Percentiles rank a stretch among this genome's conserved stretches.
phyloP scores from a whole-genome alignment of 139 green algal genomes.

The Volvox reticuliferus region DNA sequence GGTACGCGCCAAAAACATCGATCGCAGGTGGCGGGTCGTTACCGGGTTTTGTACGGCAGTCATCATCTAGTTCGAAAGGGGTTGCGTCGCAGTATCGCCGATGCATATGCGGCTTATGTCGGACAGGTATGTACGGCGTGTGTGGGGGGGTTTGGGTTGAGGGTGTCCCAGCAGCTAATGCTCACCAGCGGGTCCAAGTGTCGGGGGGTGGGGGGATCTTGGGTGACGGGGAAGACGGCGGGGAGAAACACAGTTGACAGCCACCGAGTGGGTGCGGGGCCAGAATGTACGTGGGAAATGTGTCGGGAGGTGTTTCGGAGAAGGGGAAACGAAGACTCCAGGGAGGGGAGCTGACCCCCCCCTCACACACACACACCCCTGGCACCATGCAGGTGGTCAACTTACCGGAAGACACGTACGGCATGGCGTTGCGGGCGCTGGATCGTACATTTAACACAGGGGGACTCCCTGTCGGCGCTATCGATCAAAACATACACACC shows the following conservation, averaged over 20 bases:
- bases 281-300: background rate
- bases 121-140: slow-evolving; percentile 20
- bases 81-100: slow-evolving; percentile 45
- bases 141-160: too few relatives aligned
- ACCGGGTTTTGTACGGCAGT: slow-evolving; percentile 5
- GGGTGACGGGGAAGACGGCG: background rate
- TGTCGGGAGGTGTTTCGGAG: background rate
- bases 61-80: slow-evolving; percentile 38
- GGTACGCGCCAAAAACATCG: too few relatives aligned
- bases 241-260: background rate
- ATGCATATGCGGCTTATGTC: slow-evolving; percentile 52
- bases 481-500: slow-evolving; percentile 13
- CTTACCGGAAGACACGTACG: slow-evolving; percentile 44
- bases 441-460: slow-evolving; percentile 21
- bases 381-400: background rate
- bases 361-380: too few relatives aligned
- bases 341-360: too few relatives aligned
- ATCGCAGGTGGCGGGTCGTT: slow-evolving; percentile 26
- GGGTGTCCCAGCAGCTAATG: background rate
- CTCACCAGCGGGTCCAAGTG: too few relatives aligned
- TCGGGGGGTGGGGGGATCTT: background rate
- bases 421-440: slow-evolving; percentile 45
- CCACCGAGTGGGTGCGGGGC: background rate
- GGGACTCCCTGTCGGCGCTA: background rate
- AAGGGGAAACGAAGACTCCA: too few relatives aligned